A percentile compares a stretch with the other conserved stretches of the same genome.
phyloP scores from a whole-genome alignment of 2,329 filamentous ascomycete species.

The Zopfia rhizophila region DNA sequence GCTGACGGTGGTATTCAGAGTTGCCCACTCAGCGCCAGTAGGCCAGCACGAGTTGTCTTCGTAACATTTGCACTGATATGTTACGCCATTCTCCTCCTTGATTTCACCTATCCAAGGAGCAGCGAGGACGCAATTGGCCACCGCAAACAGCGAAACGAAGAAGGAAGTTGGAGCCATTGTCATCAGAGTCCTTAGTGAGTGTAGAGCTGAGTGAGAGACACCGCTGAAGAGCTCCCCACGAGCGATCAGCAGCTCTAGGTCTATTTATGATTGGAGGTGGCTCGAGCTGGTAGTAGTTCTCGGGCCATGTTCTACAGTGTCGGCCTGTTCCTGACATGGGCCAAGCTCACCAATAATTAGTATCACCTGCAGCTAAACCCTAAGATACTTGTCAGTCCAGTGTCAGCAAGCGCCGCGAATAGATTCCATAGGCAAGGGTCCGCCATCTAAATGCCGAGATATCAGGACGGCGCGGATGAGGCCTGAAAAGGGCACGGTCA shows the following conservation, averaged over 20 bases:
- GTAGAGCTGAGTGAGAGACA: slow-evolving; percentile 5
- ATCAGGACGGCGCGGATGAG: background rate
- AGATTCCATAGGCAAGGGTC: slow-evolving; percentile 11
- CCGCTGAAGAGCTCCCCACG: slow-evolving; percentile 3
- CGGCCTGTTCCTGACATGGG: slow-evolving; percentile 17
- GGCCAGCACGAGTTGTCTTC: slow-evolving; percentile 48
- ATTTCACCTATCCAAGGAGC: slow-evolving; percentile 42
- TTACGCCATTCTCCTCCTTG: slow-evolving; percentile 33
- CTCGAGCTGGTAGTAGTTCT: background rate
- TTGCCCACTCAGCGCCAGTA: slow-evolving; percentile 34
- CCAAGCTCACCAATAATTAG: slow-evolving; percentile 21
- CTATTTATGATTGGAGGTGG: slow-evolving; percentile 18
- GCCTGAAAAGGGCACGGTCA: slow-evolving; percentile 1
- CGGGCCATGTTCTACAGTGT: slow-evolving; percentile 1
- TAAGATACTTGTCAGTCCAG: slow-evolving; percentile 10
- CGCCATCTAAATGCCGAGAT: slow-evolving; percentile 9
- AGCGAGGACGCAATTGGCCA: slow-evolving; percentile 25
- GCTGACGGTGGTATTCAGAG: slow-evolving; percentile 41
- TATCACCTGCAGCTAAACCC: slow-evolving; percentile 10
- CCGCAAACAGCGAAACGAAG: slow-evolving; percentile 33
- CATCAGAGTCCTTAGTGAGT: background rate
- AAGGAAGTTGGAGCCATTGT: slow-evolving; percentile 37
- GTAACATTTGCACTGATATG: slow-evolving; percentile 50
- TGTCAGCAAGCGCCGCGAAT: slow-evolving; percentile 9
- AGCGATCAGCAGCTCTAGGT: slow-evolving; percentile 7